These are phyloP conservation scores for Gyrodon lividus DNA, from an alignment of 768 basidiomycete species.

Conservation along the genomic window DNA sequence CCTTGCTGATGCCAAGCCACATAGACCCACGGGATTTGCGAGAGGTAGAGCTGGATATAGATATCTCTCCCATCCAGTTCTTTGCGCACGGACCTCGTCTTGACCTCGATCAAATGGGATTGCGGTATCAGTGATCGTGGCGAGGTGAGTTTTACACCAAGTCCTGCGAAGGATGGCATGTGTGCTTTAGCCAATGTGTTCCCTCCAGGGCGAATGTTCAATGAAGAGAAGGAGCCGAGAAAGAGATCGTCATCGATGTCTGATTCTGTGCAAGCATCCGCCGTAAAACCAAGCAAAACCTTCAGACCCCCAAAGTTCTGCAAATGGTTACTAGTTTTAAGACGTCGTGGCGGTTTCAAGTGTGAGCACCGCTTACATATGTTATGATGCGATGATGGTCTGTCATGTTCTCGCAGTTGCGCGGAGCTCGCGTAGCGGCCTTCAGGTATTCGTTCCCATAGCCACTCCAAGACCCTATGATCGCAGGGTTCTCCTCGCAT, in stretches of 20 bases:
- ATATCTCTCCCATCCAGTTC: constrained; percentile 56
- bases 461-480: constrained; percentile 30
- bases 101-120: constrained; percentile 34
- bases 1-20: constrained; percentile 59
- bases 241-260: constrained; percentile 25
- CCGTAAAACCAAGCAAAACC: constrained; percentile 57
- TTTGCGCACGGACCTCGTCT: constrained; percentile 28
- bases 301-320: constrained; percentile 60
- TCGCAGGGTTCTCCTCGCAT: constrained; percentile 39
- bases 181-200: neutral
- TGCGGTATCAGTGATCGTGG: constrained; percentile 36
- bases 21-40: constrained; percentile 62
- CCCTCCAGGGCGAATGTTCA: constrained; percentile 15
- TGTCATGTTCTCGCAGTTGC: constrained; percentile 48
- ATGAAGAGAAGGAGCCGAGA: constrained; percentile 24
- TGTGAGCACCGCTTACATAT: constrained; percentile 46
- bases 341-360: neutral
- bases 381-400: constrained; percentile 63
- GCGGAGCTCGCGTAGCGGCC: constrained; percentile 46
- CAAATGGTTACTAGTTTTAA: neutral
- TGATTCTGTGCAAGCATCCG: constrained; percentile 40
- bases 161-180: neutral
- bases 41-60: constrained; percentile 68
- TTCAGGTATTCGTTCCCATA: constrained; percentile 67
- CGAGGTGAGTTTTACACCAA: constrained; percentile 22